Conservation (phyloP, 2,329 filamentous ascomycete species). For the Dendryphion nanum region DNA sequence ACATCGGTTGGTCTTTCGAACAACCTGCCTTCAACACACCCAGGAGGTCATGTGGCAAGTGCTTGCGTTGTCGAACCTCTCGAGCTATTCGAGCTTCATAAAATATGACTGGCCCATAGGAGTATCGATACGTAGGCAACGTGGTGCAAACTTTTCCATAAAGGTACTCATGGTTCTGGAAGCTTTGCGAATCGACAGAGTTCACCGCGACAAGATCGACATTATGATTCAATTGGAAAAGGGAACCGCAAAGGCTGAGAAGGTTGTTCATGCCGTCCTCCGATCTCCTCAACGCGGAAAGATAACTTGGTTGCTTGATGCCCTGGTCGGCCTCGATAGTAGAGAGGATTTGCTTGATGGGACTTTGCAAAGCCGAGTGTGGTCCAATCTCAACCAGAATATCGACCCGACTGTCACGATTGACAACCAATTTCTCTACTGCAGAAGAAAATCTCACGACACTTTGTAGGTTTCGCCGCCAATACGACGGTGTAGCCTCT, state of each 20-base stretch:
- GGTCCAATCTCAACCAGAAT: constrained; percentile 27
- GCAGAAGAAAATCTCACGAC: constrained; percentile 17
- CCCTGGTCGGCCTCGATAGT: constrained; percentile 13
- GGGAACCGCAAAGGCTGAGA: constrained; percentile 12
- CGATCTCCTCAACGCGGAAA: constrained; percentile 8
- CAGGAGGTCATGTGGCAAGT: constrained; percentile 17
- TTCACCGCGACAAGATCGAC: constrained; percentile 12
- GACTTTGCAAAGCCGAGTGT: constrained; percentile 45
- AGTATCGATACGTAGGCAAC: constrained; percentile 17
- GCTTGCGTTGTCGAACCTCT: constrained; percentile 10
- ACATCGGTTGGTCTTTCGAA: constrained; percentile 33
- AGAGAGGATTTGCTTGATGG: constrained; percentile 38
- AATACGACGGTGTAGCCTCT: constrained; percentile 9
- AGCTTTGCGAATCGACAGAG: no score
- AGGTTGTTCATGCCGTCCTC: constrained; percentile 9
- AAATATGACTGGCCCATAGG: constrained; percentile 12
- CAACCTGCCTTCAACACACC: constrained; percentile 6
- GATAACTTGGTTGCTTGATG: constrained; percentile 4
- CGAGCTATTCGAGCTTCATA: constrained; percentile 14
- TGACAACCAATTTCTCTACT: constrained; percentile 1
- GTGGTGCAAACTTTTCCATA: constrained; percentile 10
- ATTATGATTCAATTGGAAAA: constrained; percentile 8
- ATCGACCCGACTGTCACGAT: background rate
- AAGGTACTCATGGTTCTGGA: constrained; percentile 5
- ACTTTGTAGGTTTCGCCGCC: constrained; percentile 16